Evolutionary conservation across 192 early-diverging fungal species (phyloP), one percentile per base, ranked within the genome.

Genomic region (Phlyctochytrium arcticum): DNA sequence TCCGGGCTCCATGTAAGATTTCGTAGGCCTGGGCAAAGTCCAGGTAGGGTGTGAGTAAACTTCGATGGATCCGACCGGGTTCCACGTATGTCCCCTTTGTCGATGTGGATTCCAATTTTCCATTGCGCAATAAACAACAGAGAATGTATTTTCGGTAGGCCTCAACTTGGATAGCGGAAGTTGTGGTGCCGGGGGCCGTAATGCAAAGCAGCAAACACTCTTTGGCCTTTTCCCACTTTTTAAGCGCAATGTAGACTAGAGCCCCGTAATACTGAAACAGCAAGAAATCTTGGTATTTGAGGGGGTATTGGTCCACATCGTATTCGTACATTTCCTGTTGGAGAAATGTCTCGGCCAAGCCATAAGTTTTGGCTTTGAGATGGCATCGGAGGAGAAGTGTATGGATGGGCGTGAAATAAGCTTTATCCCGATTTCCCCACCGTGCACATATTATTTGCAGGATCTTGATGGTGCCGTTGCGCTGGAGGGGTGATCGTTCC

Each of bases 241-340:
- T 89, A 60, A 85, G 75, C 19, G 79, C 85, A 24, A 85, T 78
- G 57, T 81, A 87, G n/a, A 90, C 55, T 70, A 91, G 82, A 15
- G 81, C 87, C 50, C 85, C 88, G 65, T 93, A 90, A 69, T 92
- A 93, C 54, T 89, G 76, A 75, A 91, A 89, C 24, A 87, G 71
- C 10, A 92, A 66, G 72, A 84, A 87, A 57, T 84, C 68, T 68
- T 86, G 72, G 48, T 79, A 74, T n/a, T 36, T 50, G 21, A 79
- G 15, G 21, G 42, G 37, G 42, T 19, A 61, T 5, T 6, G 30
- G 19, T 12, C 5, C 12, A 60, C 49, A 6, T 77, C 42, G 19
- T 72, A 47, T 10, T 68, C 74, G n/a, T 57, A 26, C 36, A 71
- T 62, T 30, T 61, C 54, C 2, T 27, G 9, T 27, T 60, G 30